phyloP scores from a whole-genome alignment of 2,329 filamentous ascomycete species.

The Zymoseptoria brevis region DNA sequence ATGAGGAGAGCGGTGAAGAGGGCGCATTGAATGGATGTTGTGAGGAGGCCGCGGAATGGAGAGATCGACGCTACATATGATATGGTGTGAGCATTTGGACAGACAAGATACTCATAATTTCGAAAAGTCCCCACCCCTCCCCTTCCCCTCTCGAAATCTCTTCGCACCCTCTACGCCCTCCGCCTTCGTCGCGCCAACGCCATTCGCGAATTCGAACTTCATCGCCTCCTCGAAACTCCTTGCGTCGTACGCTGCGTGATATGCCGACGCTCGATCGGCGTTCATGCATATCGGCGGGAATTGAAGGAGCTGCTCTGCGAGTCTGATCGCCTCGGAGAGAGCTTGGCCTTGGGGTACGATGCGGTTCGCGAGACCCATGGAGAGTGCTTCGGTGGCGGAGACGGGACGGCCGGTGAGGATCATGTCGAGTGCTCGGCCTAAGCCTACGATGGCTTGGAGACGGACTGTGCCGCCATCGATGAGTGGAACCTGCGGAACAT shows the following conservation, averaged over 20 bases:
- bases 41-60: too few relatives aligned
- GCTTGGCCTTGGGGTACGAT: conserved; percentile 46
- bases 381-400: conserved; percentile 41
- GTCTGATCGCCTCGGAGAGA: conserved; percentile 40
- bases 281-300: conserved; percentile 50
- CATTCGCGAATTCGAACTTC: conserved; percentile 41
- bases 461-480: conserved; percentile 49
- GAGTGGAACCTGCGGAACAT: conserved; percentile 30
- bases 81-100: too few relatives aligned
- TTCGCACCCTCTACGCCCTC: conserved; percentile 39
- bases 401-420: conserved; percentile 48
- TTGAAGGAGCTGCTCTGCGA: conserved; percentile 40
- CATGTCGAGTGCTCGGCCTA: conserved; percentile 49
- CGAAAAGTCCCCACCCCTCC: conserved; percentile 32
- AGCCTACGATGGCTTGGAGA: conserved; percentile 44
- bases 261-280: conserved; percentile 41
- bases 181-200: conserved; percentile 34
- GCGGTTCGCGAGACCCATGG: conserved; percentile 47
- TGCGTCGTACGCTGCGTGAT: conserved; percentile 45
- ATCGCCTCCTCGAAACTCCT: conserved; percentile 45
- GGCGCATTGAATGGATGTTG: too few relatives aligned
- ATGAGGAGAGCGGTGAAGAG: not conserved
- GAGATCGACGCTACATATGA: too few relatives aligned
- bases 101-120: too few relatives aligned
- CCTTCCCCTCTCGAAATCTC: conserved; percentile 35